phyloP scores from a whole-genome alignment of 176 grass and related monocot genomes.

The Areca catechu region DNA sequence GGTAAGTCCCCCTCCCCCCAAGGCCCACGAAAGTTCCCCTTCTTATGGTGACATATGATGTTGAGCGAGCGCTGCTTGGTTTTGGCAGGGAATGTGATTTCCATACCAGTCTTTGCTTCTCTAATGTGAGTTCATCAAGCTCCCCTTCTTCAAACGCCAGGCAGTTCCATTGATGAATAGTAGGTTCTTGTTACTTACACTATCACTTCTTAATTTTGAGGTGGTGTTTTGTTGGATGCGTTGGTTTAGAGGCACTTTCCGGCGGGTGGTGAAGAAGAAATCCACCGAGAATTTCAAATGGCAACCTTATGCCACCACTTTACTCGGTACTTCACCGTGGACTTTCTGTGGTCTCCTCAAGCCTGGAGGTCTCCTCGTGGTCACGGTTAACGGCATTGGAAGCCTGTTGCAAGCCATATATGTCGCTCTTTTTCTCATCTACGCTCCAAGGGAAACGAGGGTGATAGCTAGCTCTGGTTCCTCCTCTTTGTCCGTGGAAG shows the following conservation, averaged over 20 bases:
- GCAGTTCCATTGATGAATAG: too few relatives aligned
- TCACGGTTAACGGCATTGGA: slow-evolving; percentile 5
- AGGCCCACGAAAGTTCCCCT: too few relatives aligned
- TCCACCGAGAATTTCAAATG: slow-evolving; percentile 3
- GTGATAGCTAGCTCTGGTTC: not conserved
- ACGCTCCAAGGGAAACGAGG: not conserved
- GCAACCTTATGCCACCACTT: not conserved
- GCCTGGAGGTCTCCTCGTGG: slow-evolving; percentile 6
- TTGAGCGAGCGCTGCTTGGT: too few relatives aligned
- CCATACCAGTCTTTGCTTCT: slow-evolving; percentile 57
- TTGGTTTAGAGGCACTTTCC: not conserved
- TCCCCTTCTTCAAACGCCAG: too few relatives aligned
- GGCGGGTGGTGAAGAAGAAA: slow-evolving; percentile 5
- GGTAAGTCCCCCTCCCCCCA: too few relatives aligned
- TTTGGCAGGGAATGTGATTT: slow-evolving; percentile 65
- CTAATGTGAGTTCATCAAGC: slow-evolving; percentile 43
- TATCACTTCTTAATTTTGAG: too few relatives aligned
- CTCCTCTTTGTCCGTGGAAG: not conserved
- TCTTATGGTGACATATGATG: too few relatives aligned
- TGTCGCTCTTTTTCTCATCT: slow-evolving; percentile 6
- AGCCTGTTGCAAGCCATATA: slow-evolving; percentile 5
- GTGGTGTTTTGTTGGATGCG: not conserved
- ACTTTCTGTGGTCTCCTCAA: slow-evolving; percentile 7
- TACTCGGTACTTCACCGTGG: slow-evolving; percentile 6
- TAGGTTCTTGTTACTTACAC: too few relatives aligned